Conservation (phyloP, 2,329 filamentous ascomycete genomes). For the Paraphaeosphaeria sporulosa region DNA sequence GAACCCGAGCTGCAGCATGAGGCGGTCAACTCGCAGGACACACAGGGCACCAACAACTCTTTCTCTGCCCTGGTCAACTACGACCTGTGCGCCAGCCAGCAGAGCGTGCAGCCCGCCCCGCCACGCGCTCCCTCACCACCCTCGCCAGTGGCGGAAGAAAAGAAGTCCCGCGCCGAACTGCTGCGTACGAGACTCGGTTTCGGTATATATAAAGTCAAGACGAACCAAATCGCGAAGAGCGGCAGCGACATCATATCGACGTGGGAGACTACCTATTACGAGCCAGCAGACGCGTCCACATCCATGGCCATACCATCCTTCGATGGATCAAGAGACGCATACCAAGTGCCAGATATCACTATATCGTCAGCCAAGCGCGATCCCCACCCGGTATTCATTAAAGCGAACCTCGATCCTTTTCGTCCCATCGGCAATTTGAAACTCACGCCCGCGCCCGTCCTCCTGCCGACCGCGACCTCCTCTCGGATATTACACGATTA, state of each 20-base stretch:
- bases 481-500: slow-evolving; percentile 45
- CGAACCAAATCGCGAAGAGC: slow-evolving; percentile 73
- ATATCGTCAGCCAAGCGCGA: slow-evolving; percentile 37
- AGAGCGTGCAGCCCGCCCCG: slow-evolving; percentile 28
- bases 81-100: slow-evolving; percentile 53
- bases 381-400: slow-evolving; percentile 32
- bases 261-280: slow-evolving; percentile 33
- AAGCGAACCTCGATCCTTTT: slow-evolving; percentile 42
- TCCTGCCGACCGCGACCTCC: slow-evolving; percentile 49
- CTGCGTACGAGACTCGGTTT: slow-evolving; percentile 73
- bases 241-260: slow-evolving; percentile 62
- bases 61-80: slow-evolving; percentile 60
- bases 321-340: slow-evolving; percentile 18
- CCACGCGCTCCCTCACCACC: slow-evolving; percentile 22
- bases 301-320: slow-evolving; percentile 30
- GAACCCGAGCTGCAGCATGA: slow-evolving; percentile 30
- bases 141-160: slow-evolving; percentile 21
- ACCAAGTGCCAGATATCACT: slow-evolving; percentile 38
- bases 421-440: slow-evolving; percentile 39
- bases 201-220: slow-evolving; percentile 77
- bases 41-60: slow-evolving; percentile 45
- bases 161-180: slow-evolving; percentile 67
- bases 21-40: slow-evolving; percentile 36
- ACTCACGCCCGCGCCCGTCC: slow-evolving; percentile 49
- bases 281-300: slow-evolving; percentile 28